Base-by-base conservation (phyloP, 768 basidiomycete genomes). In the Zangia roseola region DNA sequence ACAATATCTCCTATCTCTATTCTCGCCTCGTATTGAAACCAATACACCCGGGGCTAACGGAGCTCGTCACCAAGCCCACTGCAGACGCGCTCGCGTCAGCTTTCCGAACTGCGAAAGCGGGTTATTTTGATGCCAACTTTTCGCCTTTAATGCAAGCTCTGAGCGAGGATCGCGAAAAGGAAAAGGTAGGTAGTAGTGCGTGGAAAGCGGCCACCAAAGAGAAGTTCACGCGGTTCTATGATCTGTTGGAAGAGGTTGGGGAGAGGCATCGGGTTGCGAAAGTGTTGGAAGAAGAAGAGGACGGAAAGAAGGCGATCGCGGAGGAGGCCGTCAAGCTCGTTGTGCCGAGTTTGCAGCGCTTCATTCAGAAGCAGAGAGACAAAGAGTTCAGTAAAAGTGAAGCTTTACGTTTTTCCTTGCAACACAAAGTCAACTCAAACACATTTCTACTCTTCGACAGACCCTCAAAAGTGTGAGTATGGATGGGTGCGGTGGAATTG, bases 331-430 rank as follows among this genome's bases (percentile, higher is more conserved):
- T 85, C 23, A 86, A 83, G 70, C 72, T 91, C 8, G 84, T 91
- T 10, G 77, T 91, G 10, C 88, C 90, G 21, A 79, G 79, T 35
- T 72, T 93, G 53, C 80, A 86, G 66, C 71, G 83, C 47, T 91
- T 92, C 59, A 78, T 78, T 52, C 83, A 86, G 66, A 86, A 83
- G 63, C 82, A 87, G 58, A 76, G 75, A 31, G 89, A 88, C 36
- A 90, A 86, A 64, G 88, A 91, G 55, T 89, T 91, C 57, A 90
- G 88, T 64, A 89, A 87, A 71, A 89, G 91, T 91, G 55, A 60
- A 16, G 79, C 71, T 2, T 26, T 20, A 24, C 74, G 3, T 12
- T 38, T 28, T 13, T 35, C 14, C 46, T 30, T 30, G 33, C 10
- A 6, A 2, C 30, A 47, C 45, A 30, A 12, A 55, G 19, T 36